phyloP scores from a whole-genome alignment of 1,139 yeast genomes.

The Geotrichum citri-aurantii region DNA sequence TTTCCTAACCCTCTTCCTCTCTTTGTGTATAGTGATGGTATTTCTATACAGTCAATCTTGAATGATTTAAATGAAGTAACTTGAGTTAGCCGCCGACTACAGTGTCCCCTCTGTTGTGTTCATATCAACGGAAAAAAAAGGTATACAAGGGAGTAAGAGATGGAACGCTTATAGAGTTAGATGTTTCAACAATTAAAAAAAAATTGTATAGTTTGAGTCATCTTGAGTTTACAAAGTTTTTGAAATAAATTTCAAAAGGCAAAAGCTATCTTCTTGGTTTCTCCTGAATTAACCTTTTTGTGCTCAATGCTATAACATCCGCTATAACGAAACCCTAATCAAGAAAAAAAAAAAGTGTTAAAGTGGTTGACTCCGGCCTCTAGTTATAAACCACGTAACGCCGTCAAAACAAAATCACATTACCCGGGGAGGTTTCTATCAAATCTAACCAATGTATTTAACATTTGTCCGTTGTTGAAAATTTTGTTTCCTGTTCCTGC shows the following conservation, averaged over 20 bases:
- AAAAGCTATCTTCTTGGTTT: no score
- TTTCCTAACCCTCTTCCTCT: no score
- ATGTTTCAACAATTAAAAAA: background rate
- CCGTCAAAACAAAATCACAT: no score
- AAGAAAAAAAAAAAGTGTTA: no score
- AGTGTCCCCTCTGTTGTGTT: background rate
- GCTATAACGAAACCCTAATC: background rate
- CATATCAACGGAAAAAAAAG: background rate
- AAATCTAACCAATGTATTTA: no score
- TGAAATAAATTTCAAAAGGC: no score
- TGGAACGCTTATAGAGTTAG: background rate
- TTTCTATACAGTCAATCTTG: background rate
- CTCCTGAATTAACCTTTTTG: background rate
- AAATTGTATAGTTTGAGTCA: no score
- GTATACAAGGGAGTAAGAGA: background rate
- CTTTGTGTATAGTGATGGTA: no score
- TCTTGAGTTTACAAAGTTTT: background rate
- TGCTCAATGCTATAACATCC: background rate
- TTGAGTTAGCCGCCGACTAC: background rate
- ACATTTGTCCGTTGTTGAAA: no score
- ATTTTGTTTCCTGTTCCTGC: no score
- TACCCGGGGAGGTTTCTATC: no score
- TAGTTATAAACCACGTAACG: no score
- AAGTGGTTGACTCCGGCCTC: background rate
- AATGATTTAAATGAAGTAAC: background rate